Evolutionary conservation across 768 basidiomycete genomes (phyloP).

Genomic region (Tylopilus sp.): DNA sequence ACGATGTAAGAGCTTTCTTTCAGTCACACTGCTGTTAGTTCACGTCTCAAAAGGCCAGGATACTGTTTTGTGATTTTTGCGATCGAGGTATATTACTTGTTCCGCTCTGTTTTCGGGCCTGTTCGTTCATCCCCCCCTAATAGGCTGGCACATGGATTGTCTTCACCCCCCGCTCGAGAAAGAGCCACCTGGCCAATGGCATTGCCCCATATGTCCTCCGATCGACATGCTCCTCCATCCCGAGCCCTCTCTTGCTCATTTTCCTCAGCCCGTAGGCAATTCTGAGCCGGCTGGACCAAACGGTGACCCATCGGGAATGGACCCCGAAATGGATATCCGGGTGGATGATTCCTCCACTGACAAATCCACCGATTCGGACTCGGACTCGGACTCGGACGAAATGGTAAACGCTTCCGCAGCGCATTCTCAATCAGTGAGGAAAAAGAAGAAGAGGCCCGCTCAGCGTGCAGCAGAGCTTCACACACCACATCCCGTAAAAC

Average conservation of each 20-base stretch:
- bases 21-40: constrained; percentile 16
- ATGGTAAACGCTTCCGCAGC: constrained; percentile 15
- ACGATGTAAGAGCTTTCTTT: constrained; percentile 64
- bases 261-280: constrained; percentile 31
- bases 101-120: constrained; percentile 3
- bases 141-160: constrained; percentile 86
- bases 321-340: constrained; percentile 33
- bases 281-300: constrained; percentile 29
- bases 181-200: constrained; percentile 75
- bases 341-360: constrained; percentile 35
- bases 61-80: constrained; percentile 91
- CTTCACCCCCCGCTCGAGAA: constrained; percentile 66
- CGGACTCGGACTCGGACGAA: constrained; percentile 28
- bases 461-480: constrained; percentile 22
- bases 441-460: constrained; percentile 26
- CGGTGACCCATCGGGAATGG: constrained; percentile 23
- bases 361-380: constrained; percentile 31
- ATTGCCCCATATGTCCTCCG: constrained; percentile 62
- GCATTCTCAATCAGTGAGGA: constrained; percentile 17
- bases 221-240: constrained; percentile 14
- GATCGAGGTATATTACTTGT: constrained; percentile 64
- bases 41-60: constrained; percentile 51
- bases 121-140: constrained; percentile 1
- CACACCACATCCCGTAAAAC: constrained; percentile 38
- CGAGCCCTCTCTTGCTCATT: constrained; percentile 35